Percentiles rank a stretch among this genome's conserved stretches.
These are phyloP conservation scores for Macadamia integrifolia DNA, from an alignment of 164 flowering plant species.

Conservation along the genomic window DNA sequence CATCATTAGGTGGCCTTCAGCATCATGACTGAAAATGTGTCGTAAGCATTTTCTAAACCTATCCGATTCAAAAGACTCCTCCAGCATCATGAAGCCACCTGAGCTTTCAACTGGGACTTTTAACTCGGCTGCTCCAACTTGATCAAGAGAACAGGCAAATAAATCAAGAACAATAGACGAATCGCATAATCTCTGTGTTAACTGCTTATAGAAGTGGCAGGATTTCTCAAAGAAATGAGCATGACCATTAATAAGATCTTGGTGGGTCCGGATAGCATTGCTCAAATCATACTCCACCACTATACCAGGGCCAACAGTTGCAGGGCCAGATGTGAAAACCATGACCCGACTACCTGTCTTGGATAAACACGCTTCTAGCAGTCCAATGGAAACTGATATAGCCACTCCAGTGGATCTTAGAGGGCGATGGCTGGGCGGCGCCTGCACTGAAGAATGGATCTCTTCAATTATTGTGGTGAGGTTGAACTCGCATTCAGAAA, in stretches of 20 bases:
- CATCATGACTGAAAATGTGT: constrained; percentile 56
- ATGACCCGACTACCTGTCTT: constrained; percentile 64
- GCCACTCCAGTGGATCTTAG: constrained; percentile 77
- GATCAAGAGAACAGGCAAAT: constrained; percentile 92
- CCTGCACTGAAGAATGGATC: constrained; percentile 33
- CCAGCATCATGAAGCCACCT: constrained; percentile 79
- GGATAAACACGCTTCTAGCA: constrained; percentile 71
- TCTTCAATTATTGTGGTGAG: constrained; percentile 77
- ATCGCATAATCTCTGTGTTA: constrained; percentile 55
- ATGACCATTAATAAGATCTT: constrained; percentile 54
- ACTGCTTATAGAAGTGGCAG: constrained; percentile 47
- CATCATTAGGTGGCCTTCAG: constrained; percentile 61
- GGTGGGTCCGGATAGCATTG: constrained; percentile 64
- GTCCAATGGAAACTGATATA: constrained; percentile 69
- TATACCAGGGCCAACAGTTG: constrained; percentile 82
- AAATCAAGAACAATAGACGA: constrained; percentile 76
- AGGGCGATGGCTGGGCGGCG: constrained; percentile 59
- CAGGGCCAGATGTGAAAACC: constrained; percentile 97
- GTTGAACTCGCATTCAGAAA: constrained; percentile 82
- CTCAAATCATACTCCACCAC: constrained; percentile 62
- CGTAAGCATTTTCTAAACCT: constrained; percentile 70
- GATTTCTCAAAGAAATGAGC: constrained; percentile 51
- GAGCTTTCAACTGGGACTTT: constrained; percentile 67
- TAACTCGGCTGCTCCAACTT: constrained; percentile 83
- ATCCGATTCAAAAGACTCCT: constrained; percentile 68